Evolutionary conservation across 192 early-diverging fungal genomes (phyloP).

Genomic region (Helicostylum pulchrum): DNA sequence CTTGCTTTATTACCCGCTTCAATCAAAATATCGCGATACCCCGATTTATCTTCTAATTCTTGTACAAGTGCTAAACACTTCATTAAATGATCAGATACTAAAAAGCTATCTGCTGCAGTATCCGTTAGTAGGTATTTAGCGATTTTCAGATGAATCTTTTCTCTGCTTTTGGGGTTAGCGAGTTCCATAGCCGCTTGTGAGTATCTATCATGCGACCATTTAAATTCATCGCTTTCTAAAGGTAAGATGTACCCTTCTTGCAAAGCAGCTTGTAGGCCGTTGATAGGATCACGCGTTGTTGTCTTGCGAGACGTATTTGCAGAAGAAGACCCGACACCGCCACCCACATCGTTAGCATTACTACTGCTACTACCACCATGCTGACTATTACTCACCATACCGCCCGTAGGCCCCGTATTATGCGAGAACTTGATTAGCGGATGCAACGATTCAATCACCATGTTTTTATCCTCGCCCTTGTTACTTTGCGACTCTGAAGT

Average conservation of each 20-base stretch:
- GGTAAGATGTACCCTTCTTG: conserved; percentile 34
- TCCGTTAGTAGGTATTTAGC: conserved; percentile 26
- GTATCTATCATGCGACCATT: conserved; percentile 34
- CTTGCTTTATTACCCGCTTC: conserved; percentile 21
- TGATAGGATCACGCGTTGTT: conserved; percentile 22
- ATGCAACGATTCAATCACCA: conserved; percentile 9
- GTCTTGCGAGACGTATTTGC: background rate
- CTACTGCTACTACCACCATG: background rate
- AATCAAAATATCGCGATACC: conserved; percentile 18
- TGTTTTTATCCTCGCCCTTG: background rate
- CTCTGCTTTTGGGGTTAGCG: conserved; percentile 17
- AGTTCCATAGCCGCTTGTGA: conserved; percentile 36
- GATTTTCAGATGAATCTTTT: conserved; percentile 34
- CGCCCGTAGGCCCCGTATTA: background rate
- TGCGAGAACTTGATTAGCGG: conserved; percentile 12
- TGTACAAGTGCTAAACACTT: conserved; percentile 20
- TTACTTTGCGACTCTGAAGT: background rate
- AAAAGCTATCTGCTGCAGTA: conserved; percentile 11
- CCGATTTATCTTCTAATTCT: conserved; percentile 6
- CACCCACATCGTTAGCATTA: background rate
- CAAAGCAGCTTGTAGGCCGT: conserved; percentile 29
- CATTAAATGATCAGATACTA: conserved; percentile 30
- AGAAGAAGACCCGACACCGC: background rate
- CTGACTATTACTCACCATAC: no score
- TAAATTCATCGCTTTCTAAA: conserved; percentile 31